Percentiles rank a stretch among this genome's conserved stretches.
Conservation (phyloP, 768 basidiomycete genomes). For the Melanogaster broomeanus region DNA sequence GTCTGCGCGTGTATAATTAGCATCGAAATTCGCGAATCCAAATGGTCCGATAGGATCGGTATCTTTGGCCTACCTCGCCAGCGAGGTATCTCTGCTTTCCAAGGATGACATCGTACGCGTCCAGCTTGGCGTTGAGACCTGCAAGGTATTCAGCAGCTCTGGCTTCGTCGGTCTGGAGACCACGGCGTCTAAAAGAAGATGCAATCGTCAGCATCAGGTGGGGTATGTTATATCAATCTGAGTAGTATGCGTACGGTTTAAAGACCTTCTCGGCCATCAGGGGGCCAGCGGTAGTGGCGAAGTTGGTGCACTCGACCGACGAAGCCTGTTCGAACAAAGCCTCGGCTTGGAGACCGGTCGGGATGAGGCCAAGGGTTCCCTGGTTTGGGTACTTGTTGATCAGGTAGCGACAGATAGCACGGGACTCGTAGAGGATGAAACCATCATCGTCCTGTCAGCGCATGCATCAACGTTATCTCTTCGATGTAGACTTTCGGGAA, state of each 20-base stretch:
- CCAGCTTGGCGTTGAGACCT: slow-evolving; percentile 39
- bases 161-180: slow-evolving; percentile 24
- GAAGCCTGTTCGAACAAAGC: slow-evolving; percentile 34
- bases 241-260: slow-evolving; percentile 42
- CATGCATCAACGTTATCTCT: background rate
- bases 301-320: slow-evolving; percentile 54
- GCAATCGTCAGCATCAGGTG: background rate
- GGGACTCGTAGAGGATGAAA: slow-evolving; percentile 61
- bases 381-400: slow-evolving; percentile 52
- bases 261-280: slow-evolving; percentile 52
- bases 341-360: slow-evolving; percentile 38
- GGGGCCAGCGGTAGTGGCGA: slow-evolving; percentile 41
- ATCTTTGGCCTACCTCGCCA: slow-evolving; percentile 46
- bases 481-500: background rate
- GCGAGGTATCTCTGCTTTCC: slow-evolving; percentile 56
- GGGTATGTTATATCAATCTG: no score
- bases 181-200: slow-evolving; percentile 7
- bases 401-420: slow-evolving; percentile 63
- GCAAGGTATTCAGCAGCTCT: slow-evolving; percentile 11
- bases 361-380: slow-evolving; percentile 50
- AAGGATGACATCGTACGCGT: slow-evolving; percentile 55
- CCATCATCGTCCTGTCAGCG: slow-evolving; percentile 55
- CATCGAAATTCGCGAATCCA: background rate
- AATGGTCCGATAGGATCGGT: background rate
- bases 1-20: slow-evolving; percentile 24